A percentile compares a stretch with the other conserved stretches of the same genome.
These are phyloP conservation scores for Aureobasidium zeae DNA, from an alignment of 2,329 filamentous ascomycete genomes.

Conservation along the genomic window DNA sequence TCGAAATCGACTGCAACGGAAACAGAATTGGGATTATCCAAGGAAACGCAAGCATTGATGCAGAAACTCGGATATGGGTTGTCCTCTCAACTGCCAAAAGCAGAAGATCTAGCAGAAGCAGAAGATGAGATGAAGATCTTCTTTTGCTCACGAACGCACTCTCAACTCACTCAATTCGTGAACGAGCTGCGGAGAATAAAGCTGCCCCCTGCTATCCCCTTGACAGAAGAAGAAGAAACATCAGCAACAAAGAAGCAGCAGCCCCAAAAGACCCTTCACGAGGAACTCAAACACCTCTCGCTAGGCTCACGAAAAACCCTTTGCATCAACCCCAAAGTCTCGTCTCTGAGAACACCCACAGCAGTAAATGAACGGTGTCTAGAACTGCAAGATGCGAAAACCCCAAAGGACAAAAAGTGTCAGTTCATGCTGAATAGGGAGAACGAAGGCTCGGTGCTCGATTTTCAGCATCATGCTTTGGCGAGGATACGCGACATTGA, in stretches of 20 bases:
- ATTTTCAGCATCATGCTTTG: constrained; percentile 76
- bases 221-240: constrained; percentile 14
- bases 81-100: constrained; percentile 23
- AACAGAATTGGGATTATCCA: constrained; percentile 48
- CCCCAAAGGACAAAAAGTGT: constrained; percentile 58
- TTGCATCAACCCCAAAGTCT: constrained; percentile 82
- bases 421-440: constrained; percentile 70
- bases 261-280: constrained; percentile 35
- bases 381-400: constrained; percentile 70
- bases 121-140: constrained; percentile 72
- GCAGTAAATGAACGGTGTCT: constrained; percentile 91
- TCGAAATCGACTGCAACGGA: constrained; percentile 18
- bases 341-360: constrained; percentile 56
- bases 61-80: constrained; percentile 40
- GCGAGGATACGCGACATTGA: constrained; percentile 89
- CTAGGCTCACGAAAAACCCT: constrained; percentile 77
- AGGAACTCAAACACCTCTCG: constrained; percentile 69
- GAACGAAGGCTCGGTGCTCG: constrained; percentile 58
- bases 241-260: constrained; percentile 11
- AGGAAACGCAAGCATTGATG: constrained; percentile 66
- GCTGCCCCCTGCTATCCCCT: constrained; percentile 58
- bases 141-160: constrained; percentile 88
- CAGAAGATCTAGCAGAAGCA: constrained; percentile 43
- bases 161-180: constrained; percentile 81
- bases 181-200: constrained; percentile 69